Conservation (phyloP, 1,284 basidiomycete genomes). For the Irpex rosettiformis region DNA sequence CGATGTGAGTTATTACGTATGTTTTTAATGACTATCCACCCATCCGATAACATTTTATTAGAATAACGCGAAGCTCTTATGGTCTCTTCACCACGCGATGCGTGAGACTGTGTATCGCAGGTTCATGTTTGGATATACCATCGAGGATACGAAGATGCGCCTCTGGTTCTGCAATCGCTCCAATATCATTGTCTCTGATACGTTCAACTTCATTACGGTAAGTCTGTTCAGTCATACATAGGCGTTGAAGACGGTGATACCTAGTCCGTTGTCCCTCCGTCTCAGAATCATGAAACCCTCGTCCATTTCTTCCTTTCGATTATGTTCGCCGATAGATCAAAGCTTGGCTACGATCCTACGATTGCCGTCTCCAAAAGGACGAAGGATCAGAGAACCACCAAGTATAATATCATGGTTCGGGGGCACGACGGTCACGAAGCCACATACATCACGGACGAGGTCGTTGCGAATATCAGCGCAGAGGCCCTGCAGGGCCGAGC, state of each 20-base stretch:
- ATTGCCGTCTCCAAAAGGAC: neutral
- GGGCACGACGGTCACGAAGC: neutral
- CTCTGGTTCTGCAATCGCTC: conserved; percentile 9
- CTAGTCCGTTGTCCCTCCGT: neutral
- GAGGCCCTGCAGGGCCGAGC: conserved; percentile 1
- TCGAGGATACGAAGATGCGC: conserved; percentile 7
- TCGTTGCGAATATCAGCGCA: neutral
- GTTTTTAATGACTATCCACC: neutral
- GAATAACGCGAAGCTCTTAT: conserved; percentile 5
- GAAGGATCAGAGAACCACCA: neutral
- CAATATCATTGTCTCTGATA: conserved; percentile 4
- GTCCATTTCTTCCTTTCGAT: conserved; percentile 3
- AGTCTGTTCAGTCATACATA: no score
- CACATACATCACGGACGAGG: neutral
- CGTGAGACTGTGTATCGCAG: conserved; percentile 7
- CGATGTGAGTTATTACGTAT: neutral
- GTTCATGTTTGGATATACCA: conserved; percentile 10
- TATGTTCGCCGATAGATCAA: neutral
- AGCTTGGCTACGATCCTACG: conserved; percentile 8
- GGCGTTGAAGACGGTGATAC: no score
- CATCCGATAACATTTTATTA: neutral
- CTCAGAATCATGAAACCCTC: neutral
- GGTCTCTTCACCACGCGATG: conserved; percentile 3
- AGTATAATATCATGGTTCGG: conserved; percentile 6
- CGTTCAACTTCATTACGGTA: conserved; percentile 12